Evolutionary conservation across 2,329 filamentous ascomycete species (phyloP), one percentile per base, ranked within the genome.

Genomic region (Trichoderma sp.): DNA sequence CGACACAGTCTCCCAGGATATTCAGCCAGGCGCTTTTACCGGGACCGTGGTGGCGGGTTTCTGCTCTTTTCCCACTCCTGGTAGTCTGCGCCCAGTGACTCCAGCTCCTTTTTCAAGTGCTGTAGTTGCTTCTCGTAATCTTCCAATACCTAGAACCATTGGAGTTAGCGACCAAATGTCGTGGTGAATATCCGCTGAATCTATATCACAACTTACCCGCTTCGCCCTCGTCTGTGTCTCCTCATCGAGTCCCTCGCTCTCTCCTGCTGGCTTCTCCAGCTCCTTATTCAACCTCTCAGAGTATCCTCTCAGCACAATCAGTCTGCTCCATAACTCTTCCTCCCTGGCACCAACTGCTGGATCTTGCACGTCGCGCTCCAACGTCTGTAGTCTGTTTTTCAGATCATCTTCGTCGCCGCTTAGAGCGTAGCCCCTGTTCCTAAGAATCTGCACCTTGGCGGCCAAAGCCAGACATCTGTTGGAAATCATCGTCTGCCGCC

Each of bases 261-360:
- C 87, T 31, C 87, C 85, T 2, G 91, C 90, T 73, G 92, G 87
- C 84, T 91, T 92, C 82, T 93, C 93, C 75, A 94, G 88, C 85
- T 97, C 94, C 79, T 90, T 91, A 81, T 93, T 92, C 79, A 97
- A 84, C 80, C 91, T 89, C 78, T 92, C 90, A 27, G 93, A 92
- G 78, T 94, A 91, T 77, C 93, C 93, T 78, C 93, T 88, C 65
- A 97, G 86, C 50, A 93, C 90, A 66, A 95, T 92, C 85, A 97
- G 90, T 63, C 94, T 88, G 78, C 94, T 95, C 94, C 94, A 97
- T 62, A 97, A 91, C 86, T 97, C 94, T 83, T 97, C 94, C 81
- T 94, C 92, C 78, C 93, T 87, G 3, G 93, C 94, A 50, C 90
- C 90, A 74, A 96, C 88, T 8, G 92, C 91, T 8, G 94, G 94